Percentiles rank a stretch among this genome's conserved stretches.
Evolutionary conservation across 208 protist genomes (phyloP).

Genomic region (Trypanosoma cruzi): DNA sequence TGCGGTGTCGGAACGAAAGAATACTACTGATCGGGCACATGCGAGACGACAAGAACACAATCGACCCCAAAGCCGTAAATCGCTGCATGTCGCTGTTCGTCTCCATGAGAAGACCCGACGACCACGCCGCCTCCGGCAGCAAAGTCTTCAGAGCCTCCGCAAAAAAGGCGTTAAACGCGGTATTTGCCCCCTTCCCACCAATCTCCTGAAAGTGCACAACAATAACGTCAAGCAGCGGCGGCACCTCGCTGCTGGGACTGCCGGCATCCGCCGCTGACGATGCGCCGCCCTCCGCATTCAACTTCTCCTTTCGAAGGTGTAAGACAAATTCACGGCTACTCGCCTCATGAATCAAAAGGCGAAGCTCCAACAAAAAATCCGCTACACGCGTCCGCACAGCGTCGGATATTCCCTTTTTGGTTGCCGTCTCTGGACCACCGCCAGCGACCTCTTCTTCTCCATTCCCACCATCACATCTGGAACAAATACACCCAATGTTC

Average conservation of each 20-base stretch:
- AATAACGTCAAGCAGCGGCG: conserved; percentile 71
- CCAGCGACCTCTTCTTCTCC: neutral
- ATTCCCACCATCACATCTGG: neutral
- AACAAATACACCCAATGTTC: conserved; percentile 73
- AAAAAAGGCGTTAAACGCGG: conserved; percentile 60
- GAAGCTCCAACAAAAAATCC: conserved; percentile 70
- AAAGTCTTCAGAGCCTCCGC: conserved; percentile 39
- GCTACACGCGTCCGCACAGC: conserved; percentile 10
- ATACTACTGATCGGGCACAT: conserved; percentile 74
- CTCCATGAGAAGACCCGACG: conserved; percentile 77
- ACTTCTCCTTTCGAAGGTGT: conserved; percentile 18
- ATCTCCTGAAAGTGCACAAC: conserved; percentile 90
- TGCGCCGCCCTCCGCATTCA: neutral
- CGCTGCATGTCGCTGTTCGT: conserved; percentile 27
- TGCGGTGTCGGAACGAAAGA: conserved; percentile 76
- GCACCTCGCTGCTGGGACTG: neutral
- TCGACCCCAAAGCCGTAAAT: conserved; percentile 72
- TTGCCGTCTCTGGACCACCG: neutral
- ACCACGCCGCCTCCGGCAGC: conserved; percentile 78
- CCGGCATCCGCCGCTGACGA: conserved; percentile 4
- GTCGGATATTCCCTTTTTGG: conserved; percentile 5
- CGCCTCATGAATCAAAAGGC: conserved; percentile 56
- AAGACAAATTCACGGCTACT: conserved; percentile 26
- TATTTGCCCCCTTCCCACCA: conserved; percentile 64
- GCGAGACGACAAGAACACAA: conserved; percentile 77